Base-by-base conservation (phyloP, 2,329 filamentous ascomycete species). In the Cladophialophora yegresii region DNA sequence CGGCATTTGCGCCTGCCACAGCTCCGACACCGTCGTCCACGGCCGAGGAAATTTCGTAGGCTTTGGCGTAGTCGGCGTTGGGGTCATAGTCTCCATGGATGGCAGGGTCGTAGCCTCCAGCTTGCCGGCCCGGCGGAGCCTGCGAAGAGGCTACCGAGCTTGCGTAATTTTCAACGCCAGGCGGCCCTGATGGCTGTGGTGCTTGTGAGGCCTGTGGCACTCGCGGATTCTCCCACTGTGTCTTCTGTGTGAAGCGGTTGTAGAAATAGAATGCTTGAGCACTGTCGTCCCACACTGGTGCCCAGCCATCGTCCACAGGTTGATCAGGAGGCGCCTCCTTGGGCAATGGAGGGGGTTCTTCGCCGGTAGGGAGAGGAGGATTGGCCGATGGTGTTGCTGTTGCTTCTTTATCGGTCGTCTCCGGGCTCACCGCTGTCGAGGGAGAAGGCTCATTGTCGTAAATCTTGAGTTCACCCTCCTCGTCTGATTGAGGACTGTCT, bases 61-160 rank as follows among this genome's bases (percentile, higher is more conserved):
- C 80, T 74, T 90, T 84, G 10, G 95, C 93, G 75, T 99, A 99
- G 80, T 92, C 90, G n/a, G 95, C 93, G 65, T 89, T 95, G 3
- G 93, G 92, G 73, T 99, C 95, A 80, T 97, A 99, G 79, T 93
- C 90, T 71, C 95, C 95, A 76, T 99, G 95, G 53, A 99, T 93
- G 26, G 92, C 90, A 1, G 95, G 95, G 75, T 98, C 96, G 80
- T 99, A 99, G 66, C 93, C 92, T 64, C 89, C 88, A 10, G 72
- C 68, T 61, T 78, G 70, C 36, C 70, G 64, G 32, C 72, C 53
- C 71, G 79, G 58, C 62, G 75, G 66, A 78, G 76, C 63, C 75
- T 74, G 60, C 72, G 73, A 36, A 70, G 77, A 71, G 71, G 76
- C 50, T 50, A 71, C 53, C 71, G 73, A 50, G 72, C 77, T 71